Base-by-base conservation (phyloP, 1,139 yeast genomes). In the Debaryomyces subglobosus region DNA sequence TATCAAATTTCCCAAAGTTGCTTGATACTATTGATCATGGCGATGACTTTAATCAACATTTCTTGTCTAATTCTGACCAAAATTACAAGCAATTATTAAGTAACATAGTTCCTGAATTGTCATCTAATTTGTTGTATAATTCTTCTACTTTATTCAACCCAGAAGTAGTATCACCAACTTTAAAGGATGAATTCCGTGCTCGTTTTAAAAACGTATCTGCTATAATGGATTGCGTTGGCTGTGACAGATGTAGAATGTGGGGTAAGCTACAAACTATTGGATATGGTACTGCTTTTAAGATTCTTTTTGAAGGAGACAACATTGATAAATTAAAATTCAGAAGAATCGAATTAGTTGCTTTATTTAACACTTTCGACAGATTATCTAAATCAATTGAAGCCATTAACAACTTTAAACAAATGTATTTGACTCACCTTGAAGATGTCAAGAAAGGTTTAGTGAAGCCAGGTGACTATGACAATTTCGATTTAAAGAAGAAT, bases 181-280 rank as follows among this genome's bases (percentile, higher is more conserved):
- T 89, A 51, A 94, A 94, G 61, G 84, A 86, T 54, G 98, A 94
- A 60, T 92, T 94, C 69, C 80, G 95, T 55, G 69, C 81, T 39
- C 85, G 96, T 50, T 95, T 94, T 67, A 85, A 84, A 63, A 95
- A 94, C 64, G 96, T 94, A 30, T 86, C 96, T 29, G 87, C 89
- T 45, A 83, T 94, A 45, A 94, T 95, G 97, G 97, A 94, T 68
- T 94, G 99, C 74, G 98, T 94, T 43, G 97, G 97, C 34, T 94
- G 99, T 72, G 99, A 94, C 66, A 80, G 98, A 64, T 94, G 99
- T 67, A 82, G 98, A 62, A 76, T 95, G 71, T 94, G 99, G 99
- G 99, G 99, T 15, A 94, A 95, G 68, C 81, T 94, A 24, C 99
- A 94, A 72, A 90, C 96, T 1, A 90, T 95, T 18, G 99, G 99